Base-by-base conservation (phyloP, 2,329 filamentous ascomycete genomes). In the Meredithiella fracta region DNA sequence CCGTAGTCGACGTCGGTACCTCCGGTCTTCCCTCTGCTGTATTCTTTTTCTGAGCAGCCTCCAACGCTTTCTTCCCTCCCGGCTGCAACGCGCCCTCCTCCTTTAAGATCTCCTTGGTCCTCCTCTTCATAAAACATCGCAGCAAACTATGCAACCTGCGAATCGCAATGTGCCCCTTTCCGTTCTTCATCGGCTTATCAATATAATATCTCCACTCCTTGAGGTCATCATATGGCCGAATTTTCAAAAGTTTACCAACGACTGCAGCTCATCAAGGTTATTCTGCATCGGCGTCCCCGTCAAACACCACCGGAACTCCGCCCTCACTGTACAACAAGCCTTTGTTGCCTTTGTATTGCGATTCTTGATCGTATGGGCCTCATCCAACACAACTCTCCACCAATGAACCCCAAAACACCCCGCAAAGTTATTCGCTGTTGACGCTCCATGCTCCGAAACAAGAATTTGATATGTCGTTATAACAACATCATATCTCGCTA, bases 321-420 rank as follows among this genome's bases (percentile, higher is more conserved):
- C 83, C 29, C 83, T 75, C 31, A 98, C 70, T 1, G 86, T 86
- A 65, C 83, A 98, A 61, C 86, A 92, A 1, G 92, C 90, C 66
- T 95, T 89, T 1, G 91, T 95, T 42, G 87, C 83, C 69, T 98
- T 98, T 22, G 92, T 89, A 62, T 94, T 95, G 60, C 91, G 83
- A 65, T 98, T 98, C 72, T 98, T 98, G 76, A 98, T 96, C 1
- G 86, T 94, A 67, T 98, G 92, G 1, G 92, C 92, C 71, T 98
- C 92, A 61, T 98, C 92, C 1, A 98, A 76, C 61, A 98, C 91
- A 59, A 96, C 79, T 53, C 92, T 85, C 71, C 92, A 97, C 92
- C 92, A 98, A 64, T 91, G 82, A 4, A 96, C 73, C 9, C 87
- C 89, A 65, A 96, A 96, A 63, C 90, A 91, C 8, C 78, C 77